Evolutionary conservation across 129 eudicot genomes (phyloP).

Genomic region (Pulicaria dysenterica): DNA sequence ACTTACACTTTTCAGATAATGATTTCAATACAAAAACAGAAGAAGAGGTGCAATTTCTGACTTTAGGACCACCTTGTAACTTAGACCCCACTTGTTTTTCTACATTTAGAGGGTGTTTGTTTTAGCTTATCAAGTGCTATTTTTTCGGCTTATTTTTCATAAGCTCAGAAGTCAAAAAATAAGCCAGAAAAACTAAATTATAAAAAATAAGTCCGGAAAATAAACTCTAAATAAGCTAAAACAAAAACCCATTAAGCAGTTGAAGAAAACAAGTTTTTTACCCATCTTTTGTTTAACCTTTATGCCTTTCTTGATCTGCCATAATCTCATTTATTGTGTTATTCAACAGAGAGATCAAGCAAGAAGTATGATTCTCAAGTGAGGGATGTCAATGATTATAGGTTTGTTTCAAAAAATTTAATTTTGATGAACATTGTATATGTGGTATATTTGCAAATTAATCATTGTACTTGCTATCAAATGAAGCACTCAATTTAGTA

Average conservation of each 20-base stretch:
- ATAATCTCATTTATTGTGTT: constrained; percentile 3
- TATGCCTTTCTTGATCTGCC: constrained; percentile 18
- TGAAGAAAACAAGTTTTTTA: constrained; percentile 13
- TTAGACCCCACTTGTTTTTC: constrained; percentile 29
- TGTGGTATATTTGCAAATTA: not conserved
- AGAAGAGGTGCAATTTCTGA: constrained; percentile 66
- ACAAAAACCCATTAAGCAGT: too few species aligned
- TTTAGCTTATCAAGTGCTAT: too few species aligned
- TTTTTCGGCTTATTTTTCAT: too few species aligned
- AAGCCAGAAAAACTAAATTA: too few species aligned
- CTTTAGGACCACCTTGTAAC: constrained; percentile 62
- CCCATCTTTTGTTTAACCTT: constrained; percentile 24
- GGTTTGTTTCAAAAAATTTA: constrained; percentile 43
- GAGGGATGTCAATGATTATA: constrained; percentile 73
- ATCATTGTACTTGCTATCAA: constrained; percentile 1
- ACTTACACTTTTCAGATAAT: constrained; percentile 68
- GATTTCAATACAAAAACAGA: constrained; percentile 86
- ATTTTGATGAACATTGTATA: not conserved
- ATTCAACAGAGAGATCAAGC: constrained; percentile 54
- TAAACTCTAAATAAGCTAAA: too few species aligned
- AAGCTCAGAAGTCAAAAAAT: too few species aligned
- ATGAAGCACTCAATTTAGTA: not conserved
- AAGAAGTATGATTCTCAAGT: constrained; percentile 54
- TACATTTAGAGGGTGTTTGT: too few species aligned
- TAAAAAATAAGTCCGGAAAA: too few species aligned